Conservation (phyloP, 192 early-diverging fungal genomes). For the Linnemannia exigua region DNA sequence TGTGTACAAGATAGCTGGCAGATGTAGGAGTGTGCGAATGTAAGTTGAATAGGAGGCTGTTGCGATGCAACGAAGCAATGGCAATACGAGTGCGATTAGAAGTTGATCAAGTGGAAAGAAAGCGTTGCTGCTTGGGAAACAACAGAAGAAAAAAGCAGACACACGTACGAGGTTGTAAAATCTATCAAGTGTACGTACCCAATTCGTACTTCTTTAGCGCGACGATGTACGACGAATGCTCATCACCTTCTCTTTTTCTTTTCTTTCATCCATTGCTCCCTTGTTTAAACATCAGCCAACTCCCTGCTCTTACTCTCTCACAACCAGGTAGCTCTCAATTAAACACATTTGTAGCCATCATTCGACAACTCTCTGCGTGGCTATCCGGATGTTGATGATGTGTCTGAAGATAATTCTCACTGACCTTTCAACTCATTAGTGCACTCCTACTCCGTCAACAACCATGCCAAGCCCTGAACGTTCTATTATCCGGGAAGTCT, state of each 20-base stretch:
- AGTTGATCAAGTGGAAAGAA: background rate
- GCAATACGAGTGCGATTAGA: background rate
- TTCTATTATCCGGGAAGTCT: slow-evolving; percentile 81
- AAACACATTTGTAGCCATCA: no score
- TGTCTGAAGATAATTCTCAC: background rate
- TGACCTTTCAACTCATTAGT: background rate
- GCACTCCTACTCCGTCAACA: background rate
- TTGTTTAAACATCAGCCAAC: slow-evolving; percentile 19
- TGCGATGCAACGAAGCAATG: background rate
- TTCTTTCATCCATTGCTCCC: slow-evolving; percentile 55
- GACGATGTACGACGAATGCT: background rate
- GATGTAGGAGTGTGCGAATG: background rate
- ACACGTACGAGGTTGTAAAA: background rate
- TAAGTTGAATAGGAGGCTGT: background rate
- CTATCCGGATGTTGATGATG: background rate
- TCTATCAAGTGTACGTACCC: background rate
- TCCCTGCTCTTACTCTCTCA: background rate
- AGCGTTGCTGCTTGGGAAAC: background rate
- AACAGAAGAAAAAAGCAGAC: background rate
- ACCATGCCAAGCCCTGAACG: slow-evolving; percentile 47
- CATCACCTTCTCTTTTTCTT: slow-evolving; percentile 22
- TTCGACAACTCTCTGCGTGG: background rate
- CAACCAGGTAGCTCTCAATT: background rate
- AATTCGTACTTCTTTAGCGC: background rate
- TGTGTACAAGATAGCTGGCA: no score